Evolutionary conservation across 805 yeast species (phyloP).

Genomic region (Cyberlindnera americana): DNA sequence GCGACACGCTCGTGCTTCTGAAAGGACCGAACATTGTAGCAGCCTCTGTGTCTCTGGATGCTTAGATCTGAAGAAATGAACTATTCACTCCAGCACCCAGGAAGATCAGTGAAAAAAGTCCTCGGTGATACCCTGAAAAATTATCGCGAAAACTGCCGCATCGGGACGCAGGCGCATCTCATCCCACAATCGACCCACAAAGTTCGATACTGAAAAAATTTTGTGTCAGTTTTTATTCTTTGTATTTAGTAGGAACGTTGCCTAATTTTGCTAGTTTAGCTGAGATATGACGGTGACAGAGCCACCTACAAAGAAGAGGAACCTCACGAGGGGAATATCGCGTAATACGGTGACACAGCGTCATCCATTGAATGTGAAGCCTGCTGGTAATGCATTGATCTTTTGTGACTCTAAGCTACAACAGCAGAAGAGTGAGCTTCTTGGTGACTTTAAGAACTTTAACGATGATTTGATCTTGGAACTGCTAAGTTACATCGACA

Average conservation of each 20-base stretch:
- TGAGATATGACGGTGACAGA: conserved; percentile 25
- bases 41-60: no score
- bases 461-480: conserved; percentile 64
- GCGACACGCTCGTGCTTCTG: conserved; percentile 48
- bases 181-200: no score
- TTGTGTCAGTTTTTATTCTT: conserved; percentile 1
- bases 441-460: conserved; percentile 50
- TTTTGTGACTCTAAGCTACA: conserved; percentile 20
- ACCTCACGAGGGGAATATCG: conserved; percentile 23
- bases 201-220: conserved; percentile 1
- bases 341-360: conserved; percentile 31
- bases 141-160: conserved; percentile 1
- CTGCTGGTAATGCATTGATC: conserved; percentile 64
- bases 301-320: conserved; percentile 21
- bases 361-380: conserved; percentile 74
- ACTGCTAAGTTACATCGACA: conserved; percentile 46
- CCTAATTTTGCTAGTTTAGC: no score
- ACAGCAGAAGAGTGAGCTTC: conserved; percentile 18
- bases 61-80: no score
- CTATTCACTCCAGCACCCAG: no score
- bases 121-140: no score
- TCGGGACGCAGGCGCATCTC: neutral
- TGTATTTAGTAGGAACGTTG: no score
- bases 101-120: no score
- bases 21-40: conserved; percentile 74